Conservation (phyloP, 306 rosid species). For the Purshia tridentata region DNA sequence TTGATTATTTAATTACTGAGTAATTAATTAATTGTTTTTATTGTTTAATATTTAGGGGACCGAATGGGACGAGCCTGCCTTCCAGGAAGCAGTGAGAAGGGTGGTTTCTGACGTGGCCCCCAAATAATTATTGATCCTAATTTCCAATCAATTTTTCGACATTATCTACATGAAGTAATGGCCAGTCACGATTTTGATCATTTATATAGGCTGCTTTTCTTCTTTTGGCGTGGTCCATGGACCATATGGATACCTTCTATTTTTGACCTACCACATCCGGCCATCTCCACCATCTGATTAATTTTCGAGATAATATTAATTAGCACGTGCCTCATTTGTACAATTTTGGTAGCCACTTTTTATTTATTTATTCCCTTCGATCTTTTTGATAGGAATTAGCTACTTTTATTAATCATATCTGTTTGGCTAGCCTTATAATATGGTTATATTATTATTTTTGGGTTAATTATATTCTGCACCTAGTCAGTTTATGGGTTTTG, state of each 20-base stretch:
- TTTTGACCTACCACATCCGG: neutral
- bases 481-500: no score
- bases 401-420: no score
- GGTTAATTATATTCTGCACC: no score
- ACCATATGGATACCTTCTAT: neutral
- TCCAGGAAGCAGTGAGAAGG: conserved; percentile 87
- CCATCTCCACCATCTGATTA: conserved; percentile 8
- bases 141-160: neutral
- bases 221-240: neutral
- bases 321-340: neutral
- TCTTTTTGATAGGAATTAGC: neutral
- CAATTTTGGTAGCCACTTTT: neutral
- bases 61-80: conserved; percentile 83
- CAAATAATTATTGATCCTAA: conserved; percentile 4
- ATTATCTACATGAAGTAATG: no score
- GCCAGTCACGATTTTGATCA: conserved; percentile 15
- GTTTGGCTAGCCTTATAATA: no score
- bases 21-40: neutral
- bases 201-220: neutral
- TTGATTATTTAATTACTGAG: neutral
- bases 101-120: conserved; percentile 56
- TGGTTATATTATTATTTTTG: no score
- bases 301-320: no score
- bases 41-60: conserved; percentile 39
- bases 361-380: no score